phyloP scores from a whole-genome alignment of 1,139 yeast genomes.

The Taphrina pruni region DNA sequence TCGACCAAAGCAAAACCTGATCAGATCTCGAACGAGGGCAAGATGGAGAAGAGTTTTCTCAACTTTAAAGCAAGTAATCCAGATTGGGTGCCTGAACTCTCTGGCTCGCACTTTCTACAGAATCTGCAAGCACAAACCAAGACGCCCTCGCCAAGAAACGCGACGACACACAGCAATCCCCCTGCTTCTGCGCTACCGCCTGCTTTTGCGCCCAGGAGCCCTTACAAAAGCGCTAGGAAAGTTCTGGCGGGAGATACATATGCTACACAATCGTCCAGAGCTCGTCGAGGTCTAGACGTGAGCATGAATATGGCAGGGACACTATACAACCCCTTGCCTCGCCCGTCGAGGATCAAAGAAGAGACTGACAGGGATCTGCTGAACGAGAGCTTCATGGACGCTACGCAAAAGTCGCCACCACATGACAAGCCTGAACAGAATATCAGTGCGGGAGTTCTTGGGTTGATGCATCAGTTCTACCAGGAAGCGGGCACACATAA shows the following conservation, averaged over 20 bases:
- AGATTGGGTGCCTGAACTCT: conserved; percentile 40
- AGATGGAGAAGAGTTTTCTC: conserved; percentile 42
- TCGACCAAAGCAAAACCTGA: background rate
- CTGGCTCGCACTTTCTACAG: conserved; percentile 33
- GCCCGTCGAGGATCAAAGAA: conserved; percentile 3
- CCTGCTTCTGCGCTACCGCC: conserved; percentile 7
- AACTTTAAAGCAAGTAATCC: conserved; percentile 41
- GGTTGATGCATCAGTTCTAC: conserved; percentile 39
- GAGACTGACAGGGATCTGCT: conserved; percentile 16
- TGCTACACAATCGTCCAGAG: conserved; percentile 29
- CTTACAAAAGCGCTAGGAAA: conserved; percentile 8
- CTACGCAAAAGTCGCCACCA: conserved; percentile 19
- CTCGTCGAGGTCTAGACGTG: conserved; percentile 14
- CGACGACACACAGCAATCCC: background rate
- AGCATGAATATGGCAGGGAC: conserved; percentile 14
- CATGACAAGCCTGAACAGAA: background rate
- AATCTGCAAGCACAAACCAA: conserved; percentile 14
- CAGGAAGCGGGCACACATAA: conserved; percentile 37
- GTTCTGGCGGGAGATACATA: conserved; percentile 2
- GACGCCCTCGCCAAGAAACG: background rate
- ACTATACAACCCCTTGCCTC: conserved; percentile 15
- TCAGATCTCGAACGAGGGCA: conserved; percentile 21
- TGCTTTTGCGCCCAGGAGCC: conserved; percentile 16
- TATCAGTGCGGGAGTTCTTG: conserved; percentile 36
- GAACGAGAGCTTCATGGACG: conserved; percentile 23